Percentiles rank a stretch among this genome's conserved stretches.
These are phyloP conservation scores for Neurospora sp. DNA, from an alignment of 495 filamentous ascomycete genomes.

Conservation along the genomic window DNA sequence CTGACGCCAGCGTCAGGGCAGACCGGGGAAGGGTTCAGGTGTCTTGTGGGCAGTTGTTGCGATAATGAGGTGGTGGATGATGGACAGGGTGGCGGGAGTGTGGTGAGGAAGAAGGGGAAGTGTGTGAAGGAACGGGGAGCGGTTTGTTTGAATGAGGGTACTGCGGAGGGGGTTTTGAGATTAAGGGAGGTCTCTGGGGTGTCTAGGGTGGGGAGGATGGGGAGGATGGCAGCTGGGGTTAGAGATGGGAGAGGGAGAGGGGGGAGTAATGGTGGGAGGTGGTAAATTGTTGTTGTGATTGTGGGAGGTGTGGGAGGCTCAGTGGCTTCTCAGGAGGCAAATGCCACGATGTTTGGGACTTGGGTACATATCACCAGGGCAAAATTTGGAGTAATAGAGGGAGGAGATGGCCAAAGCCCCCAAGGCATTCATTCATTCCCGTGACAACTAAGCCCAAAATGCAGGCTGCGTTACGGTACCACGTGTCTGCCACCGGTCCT, in stretches of 20 bases:
- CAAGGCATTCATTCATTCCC: not conserved
- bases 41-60: constrained; percentile 8
- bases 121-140: not conserved
- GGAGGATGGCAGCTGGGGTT: not conserved
- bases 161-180: not conserved
- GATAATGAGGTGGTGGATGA: not conserved
- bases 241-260: not conserved
- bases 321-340: not conserved
- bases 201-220: too few species aligned
- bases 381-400: not conserved
- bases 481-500: not conserved
- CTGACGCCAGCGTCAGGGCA: not conserved
- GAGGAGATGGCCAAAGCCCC: not conserved
- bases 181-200: not conserved
- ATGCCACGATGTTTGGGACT: not conserved
- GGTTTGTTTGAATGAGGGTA: not conserved
- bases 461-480: not conserved
- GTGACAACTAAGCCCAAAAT: not conserved
- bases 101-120: not conserved
- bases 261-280: not conserved
- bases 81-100: not conserved
- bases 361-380: not conserved
- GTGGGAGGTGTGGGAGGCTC: not conserved
- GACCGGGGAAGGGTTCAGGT: not conserved
- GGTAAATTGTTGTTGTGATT: not conserved